Percentiles rank a stretch among this genome's conserved stretches.
Evolutionary conservation across 192 early-diverging fungal genomes (phyloP).

Genomic region (Tieghemiomyces parasiticus): DNA sequence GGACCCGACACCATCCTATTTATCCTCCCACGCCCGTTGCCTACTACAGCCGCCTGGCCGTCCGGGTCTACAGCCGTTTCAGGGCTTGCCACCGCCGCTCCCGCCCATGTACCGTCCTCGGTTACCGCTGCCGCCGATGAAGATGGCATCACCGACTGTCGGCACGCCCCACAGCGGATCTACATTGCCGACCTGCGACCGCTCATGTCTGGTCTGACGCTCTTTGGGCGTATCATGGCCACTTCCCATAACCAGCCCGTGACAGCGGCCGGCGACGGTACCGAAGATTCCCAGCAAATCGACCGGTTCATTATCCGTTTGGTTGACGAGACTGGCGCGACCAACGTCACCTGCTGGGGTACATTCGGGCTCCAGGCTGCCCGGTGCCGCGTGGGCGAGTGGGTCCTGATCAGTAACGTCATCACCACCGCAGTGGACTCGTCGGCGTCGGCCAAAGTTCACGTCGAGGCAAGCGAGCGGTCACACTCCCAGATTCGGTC

Average conservation of each 20-base stretch:
- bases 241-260: slow-evolving; percentile 23
- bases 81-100: too few species aligned
- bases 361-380: slow-evolving; percentile 16
- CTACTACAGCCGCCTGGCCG: slow-evolving; percentile 16
- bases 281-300: too few species aligned
- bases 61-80: too few species aligned
- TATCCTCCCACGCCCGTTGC: slow-evolving; percentile 3
- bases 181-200: slow-evolving; percentile 17
- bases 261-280: slow-evolving; percentile 1
- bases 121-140: slow-evolving; percentile 20
- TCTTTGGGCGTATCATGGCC: slow-evolving; percentile 21
- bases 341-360: slow-evolving; percentile 27
- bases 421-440: background rate
- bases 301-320: slow-evolving; percentile 24
- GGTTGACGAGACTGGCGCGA: slow-evolving; percentile 18
- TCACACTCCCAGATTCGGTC: too few species aligned
- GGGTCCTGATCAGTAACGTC: slow-evolving; percentile 18
- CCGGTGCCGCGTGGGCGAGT: slow-evolving; percentile 21
- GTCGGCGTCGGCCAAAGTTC: too few species aligned
- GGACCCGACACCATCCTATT: slow-evolving; percentile 26
- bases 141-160: slow-evolving; percentile 20
- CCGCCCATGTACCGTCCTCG: too few species aligned
- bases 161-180: slow-evolving; percentile 17
- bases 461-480: too few species aligned
- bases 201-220: slow-evolving; percentile 19